These are phyloP conservation scores for Fusarium nematophilum DNA, from an alignment of 2,329 filamentous ascomycete species.

Conservation along the genomic window DNA sequence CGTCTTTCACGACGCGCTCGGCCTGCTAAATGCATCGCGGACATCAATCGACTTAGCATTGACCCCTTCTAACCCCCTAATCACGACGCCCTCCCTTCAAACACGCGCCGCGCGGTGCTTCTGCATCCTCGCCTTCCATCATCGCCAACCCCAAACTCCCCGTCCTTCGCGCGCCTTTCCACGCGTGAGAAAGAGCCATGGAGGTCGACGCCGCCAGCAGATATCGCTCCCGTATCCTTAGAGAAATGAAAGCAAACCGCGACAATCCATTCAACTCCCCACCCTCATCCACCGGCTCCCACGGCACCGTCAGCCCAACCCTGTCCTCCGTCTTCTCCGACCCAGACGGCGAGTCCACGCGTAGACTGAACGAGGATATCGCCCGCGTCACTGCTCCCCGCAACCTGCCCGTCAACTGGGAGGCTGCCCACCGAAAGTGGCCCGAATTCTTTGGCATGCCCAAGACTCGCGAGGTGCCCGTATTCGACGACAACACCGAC, in stretches of 20 bases:
- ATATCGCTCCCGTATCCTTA: slow-evolving; percentile 61
- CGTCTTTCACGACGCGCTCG: slow-evolving; percentile 27
- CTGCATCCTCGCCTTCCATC: slow-evolving; percentile 34
- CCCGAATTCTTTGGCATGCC: slow-evolving; percentile 62
- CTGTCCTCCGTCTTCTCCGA: slow-evolving; percentile 64
- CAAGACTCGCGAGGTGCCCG: slow-evolving; percentile 45
- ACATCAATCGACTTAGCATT: slow-evolving; percentile 32
- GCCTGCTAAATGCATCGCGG: slow-evolving; percentile 26
- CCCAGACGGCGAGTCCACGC: slow-evolving; percentile 65
- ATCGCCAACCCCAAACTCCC: slow-evolving; percentile 34
- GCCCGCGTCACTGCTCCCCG: slow-evolving; percentile 55
- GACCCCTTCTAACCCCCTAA: slow-evolving; percentile 23
- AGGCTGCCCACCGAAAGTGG: slow-evolving; percentile 62
- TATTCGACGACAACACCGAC: slow-evolving; percentile 48
- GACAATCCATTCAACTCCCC: slow-evolving; percentile 69
- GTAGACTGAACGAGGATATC: slow-evolving; percentile 61
- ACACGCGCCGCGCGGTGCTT: slow-evolving; percentile 38
- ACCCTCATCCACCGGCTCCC: slow-evolving; percentile 67
- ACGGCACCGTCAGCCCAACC: slow-evolving; percentile 67
- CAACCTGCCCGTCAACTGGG: slow-evolving; percentile 57
- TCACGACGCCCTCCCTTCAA: slow-evolving; percentile 21
- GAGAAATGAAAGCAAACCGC: slow-evolving; percentile 64
- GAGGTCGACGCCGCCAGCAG: slow-evolving; percentile 55
- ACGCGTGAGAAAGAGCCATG: slow-evolving; percentile 51
- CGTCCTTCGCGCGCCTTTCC: slow-evolving; percentile 30